These are phyloP conservation scores for Populus simonii DNA, from an alignment of 345 rosid species.

Conservation along the genomic window DNA sequence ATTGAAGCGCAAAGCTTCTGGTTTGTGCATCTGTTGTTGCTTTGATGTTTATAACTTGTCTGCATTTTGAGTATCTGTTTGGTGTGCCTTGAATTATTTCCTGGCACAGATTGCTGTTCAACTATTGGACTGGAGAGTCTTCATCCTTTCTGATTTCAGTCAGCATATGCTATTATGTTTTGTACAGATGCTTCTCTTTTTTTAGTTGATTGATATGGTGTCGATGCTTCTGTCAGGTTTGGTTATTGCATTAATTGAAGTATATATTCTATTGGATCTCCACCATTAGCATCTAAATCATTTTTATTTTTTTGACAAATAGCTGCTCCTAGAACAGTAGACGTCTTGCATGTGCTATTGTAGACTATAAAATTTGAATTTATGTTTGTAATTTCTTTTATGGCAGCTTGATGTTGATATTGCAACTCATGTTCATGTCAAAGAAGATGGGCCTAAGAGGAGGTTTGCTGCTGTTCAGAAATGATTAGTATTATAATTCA, in stretches of 20 bases:
- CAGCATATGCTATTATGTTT: not conserved
- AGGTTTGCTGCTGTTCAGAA: slow-evolving; percentile 45
- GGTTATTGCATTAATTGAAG: not conserved
- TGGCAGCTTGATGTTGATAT: slow-evolving; percentile 89
- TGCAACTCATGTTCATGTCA: slow-evolving; percentile 67
- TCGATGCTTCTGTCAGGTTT: not conserved
- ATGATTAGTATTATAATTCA: not conserved
- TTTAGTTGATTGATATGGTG: not conserved
- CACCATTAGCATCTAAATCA: not conserved
- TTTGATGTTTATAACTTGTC: not conserved
- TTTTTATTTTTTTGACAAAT: not conserved
- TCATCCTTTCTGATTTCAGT: not conserved
- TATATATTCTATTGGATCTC: not conserved
- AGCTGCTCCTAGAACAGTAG: not conserved
- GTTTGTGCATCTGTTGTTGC: not conserved
- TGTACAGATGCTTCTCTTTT: not conserved
- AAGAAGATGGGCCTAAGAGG: slow-evolving; percentile 82
- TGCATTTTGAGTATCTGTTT: not conserved
- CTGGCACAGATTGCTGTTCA: not conserved
- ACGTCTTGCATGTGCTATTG: not conserved
- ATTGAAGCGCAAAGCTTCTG: not conserved
- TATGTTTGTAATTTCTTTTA: slow-evolving; percentile 9
- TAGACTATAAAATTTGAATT: not conserved
- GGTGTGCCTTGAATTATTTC: not conserved
- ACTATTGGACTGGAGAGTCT: not conserved